Conservation (phyloP, 2,329 filamentous ascomycete species). For the Aureobasidium melanogenum region DNA sequence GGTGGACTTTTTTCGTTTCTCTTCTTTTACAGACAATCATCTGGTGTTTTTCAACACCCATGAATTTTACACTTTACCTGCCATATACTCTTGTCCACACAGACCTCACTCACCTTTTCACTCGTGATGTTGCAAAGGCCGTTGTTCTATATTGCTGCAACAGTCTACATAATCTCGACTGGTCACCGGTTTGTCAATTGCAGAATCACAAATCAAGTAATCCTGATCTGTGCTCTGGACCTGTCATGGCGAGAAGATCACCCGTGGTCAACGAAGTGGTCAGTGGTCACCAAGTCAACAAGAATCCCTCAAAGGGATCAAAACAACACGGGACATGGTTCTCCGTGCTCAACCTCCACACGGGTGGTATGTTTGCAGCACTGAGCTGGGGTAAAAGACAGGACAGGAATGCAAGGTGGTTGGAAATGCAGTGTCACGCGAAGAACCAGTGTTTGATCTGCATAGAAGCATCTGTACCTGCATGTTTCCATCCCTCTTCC, state of each 20-base stretch:
- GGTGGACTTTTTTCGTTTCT: not conserved
- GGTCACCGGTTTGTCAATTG: not conserved
- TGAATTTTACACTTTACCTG: not conserved
- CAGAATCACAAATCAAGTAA: not conserved
- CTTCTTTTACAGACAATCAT: not conserved
- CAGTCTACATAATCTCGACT: too few species aligned
- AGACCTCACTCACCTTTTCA: too few species aligned
- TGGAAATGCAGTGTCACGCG: not conserved
- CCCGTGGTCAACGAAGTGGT: not conserved
- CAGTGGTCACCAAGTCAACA: not conserved
- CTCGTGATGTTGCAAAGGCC: too few species aligned
- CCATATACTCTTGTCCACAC: not conserved
- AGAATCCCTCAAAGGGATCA: not conserved
- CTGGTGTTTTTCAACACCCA: not conserved
- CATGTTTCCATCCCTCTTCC: not conserved
- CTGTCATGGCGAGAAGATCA: not conserved
- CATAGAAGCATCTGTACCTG: not conserved
- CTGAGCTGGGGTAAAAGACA: not conserved
- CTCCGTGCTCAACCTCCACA: not conserved
- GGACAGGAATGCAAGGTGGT: not conserved
- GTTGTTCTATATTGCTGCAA: too few species aligned
- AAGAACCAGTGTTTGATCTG: not conserved
- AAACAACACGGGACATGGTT: not conserved
- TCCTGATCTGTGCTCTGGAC: not conserved
- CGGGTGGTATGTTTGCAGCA: not conserved